Percentiles rank a stretch among this genome's conserved stretches.
Evolutionary conservation across 73 alveolate genomes (phyloP).

Genomic region (Paramecium pentaurelia): DNA sequence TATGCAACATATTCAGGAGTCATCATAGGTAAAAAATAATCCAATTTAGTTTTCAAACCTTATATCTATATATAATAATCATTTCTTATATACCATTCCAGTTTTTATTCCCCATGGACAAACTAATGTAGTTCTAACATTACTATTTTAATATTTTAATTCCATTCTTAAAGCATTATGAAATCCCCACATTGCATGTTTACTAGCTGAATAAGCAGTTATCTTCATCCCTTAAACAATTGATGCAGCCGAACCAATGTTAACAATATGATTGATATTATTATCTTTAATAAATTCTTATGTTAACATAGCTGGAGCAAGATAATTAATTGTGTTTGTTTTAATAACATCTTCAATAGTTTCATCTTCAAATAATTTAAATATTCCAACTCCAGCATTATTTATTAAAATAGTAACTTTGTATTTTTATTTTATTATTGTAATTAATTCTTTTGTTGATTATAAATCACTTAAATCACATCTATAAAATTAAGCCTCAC

Average conservation of each 20-base stretch:
- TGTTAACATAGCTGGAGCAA: neutral
- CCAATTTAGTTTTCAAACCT: neutral
- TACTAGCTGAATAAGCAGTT: neutral
- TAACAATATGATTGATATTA: neutral
- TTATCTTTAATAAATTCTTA: neutral
- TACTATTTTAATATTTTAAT: neutral
- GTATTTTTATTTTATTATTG: neutral
- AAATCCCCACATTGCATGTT: neutral
- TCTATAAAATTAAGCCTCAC: neutral
- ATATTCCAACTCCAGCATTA: neutral
- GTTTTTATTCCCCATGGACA: neutral
- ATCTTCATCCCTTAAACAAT: constrained; percentile 10
- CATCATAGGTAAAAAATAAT: neutral
- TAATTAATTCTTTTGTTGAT: neutral
- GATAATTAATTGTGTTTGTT: neutral
- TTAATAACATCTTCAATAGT: neutral
- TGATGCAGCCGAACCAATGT: neutral
- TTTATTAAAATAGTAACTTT: neutral
- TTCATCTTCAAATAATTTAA: neutral
- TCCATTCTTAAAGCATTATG: neutral
- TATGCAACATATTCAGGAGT: neutral
- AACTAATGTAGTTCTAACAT: neutral
- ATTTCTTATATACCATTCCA: neutral
- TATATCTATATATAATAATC: neutral
- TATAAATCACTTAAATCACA: neutral